These are phyloP conservation scores for Babesia divergens DNA, from an alignment of 169 alveolate species.

Conservation along the genomic window DNA sequence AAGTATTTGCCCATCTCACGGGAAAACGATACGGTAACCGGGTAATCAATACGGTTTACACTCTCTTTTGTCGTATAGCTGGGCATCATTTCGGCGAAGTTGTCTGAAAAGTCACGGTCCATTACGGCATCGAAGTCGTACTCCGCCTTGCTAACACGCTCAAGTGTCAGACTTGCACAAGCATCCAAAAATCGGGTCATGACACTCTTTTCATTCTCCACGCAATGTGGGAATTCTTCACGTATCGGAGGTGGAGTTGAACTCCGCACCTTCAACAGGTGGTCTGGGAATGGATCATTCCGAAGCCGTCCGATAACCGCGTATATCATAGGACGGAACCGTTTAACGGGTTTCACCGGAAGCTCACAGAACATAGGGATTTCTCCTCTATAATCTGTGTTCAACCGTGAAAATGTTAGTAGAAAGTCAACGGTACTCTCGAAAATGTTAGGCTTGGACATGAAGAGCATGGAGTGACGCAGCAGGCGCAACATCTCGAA, in stretches of 20 bases:
- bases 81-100: conserved; percentile 35
- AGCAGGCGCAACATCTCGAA: conserved; percentile 56
- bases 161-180: neutral
- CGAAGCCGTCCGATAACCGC: conserved; percentile 48
- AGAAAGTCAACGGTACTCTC: conserved; percentile 52
- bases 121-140: conserved; percentile 53
- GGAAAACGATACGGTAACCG: conserved; percentile 19
- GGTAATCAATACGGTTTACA: conserved; percentile 51
- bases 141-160: neutral
- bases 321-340: conserved; percentile 54
- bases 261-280: conserved; percentile 48
- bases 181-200: conserved; percentile 26
- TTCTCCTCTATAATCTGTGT: conserved; percentile 4
- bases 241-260: conserved; percentile 33
- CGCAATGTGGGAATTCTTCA: conserved; percentile 35
- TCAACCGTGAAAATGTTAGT: conserved; percentile 35
- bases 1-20: conserved; percentile 12
- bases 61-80: conserved; percentile 52
- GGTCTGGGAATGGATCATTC: conserved; percentile 50
- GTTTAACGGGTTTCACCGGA: conserved; percentile 23
- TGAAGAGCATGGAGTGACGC: conserved; percentile 41
- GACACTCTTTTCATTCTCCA: conserved; percentile 7
- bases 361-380: conserved; percentile 1
- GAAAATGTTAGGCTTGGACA: conserved; percentile 60
- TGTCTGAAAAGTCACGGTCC: conserved; percentile 59